These are phyloP conservation scores for Aspergillus sp. DNA, from an alignment of 2,329 filamentous ascomycete species.

Conservation along the genomic window DNA sequence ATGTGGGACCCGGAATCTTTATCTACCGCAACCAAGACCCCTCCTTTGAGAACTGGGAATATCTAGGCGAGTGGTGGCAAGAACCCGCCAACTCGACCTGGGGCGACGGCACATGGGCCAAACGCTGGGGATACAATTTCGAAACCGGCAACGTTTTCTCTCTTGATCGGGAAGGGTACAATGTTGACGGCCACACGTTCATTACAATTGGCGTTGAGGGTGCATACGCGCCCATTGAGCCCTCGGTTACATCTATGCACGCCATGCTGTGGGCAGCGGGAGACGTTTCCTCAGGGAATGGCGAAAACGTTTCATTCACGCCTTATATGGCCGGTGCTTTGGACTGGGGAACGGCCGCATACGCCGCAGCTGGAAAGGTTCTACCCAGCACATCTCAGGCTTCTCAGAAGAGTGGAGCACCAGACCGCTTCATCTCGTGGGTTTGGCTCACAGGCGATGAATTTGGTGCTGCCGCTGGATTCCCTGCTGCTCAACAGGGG, in stretches of 20 bases:
- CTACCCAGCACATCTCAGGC: slow-evolving; percentile 15
- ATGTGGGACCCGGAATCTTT: slow-evolving; percentile 7
- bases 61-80: slow-evolving; percentile 21
- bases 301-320: too few relatives aligned
- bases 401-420: slow-evolving; percentile 16
- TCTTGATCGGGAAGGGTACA: slow-evolving; percentile 18
- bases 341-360: too few relatives aligned
- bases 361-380: slow-evolving; percentile 18
- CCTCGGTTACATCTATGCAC: too few relatives aligned
- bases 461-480: slow-evolving; percentile 11
- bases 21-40: slow-evolving; percentile 19
- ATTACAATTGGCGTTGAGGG: neutral
- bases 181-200: slow-evolving; percentile 16
- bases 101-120: slow-evolving; percentile 21
- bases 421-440: slow-evolving; percentile 18
- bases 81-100: slow-evolving; percentile 19
- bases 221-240: too few relatives aligned
- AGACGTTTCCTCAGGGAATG: too few relatives aligned
- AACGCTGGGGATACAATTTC: slow-evolving; percentile 21
- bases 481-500: slow-evolving; percentile 16
- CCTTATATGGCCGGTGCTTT: too few relatives aligned
- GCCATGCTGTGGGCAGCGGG: too few relatives aligned
- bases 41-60: slow-evolving; percentile 21
- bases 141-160: slow-evolving; percentile 18
- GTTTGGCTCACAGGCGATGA: slow-evolving; percentile 19